phyloP scores from a whole-genome alignment of 2,329 filamentous ascomycete species.

The Fusarium brevicatenulatum region DNA sequence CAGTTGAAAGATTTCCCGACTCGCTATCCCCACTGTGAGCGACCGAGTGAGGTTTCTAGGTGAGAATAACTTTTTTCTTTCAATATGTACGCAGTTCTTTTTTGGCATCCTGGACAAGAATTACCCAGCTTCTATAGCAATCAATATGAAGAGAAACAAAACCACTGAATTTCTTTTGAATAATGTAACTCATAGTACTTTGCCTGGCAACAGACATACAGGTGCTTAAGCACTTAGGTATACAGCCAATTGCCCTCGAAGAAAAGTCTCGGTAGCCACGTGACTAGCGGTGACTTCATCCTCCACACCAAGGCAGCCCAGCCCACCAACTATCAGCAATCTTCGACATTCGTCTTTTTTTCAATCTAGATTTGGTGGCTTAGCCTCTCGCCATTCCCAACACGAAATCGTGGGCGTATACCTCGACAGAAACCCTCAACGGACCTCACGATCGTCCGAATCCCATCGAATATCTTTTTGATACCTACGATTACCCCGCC shows the following conservation, averaged over 20 bases:
- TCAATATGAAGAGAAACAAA: not conserved
- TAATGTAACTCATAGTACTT: not conserved
- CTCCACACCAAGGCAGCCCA: slow-evolving; percentile 41
- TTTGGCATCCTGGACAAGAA: not conserved
- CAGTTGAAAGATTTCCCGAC: slow-evolving; percentile 17
- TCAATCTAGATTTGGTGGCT: slow-evolving; percentile 23
- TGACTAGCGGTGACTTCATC: slow-evolving; percentile 46
- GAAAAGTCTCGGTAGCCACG: slow-evolving; percentile 38
- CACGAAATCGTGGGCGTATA: slow-evolving; percentile 13
- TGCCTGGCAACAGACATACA: not conserved
- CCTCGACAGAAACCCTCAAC: not conserved
- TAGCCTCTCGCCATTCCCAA: slow-evolving; percentile 25
- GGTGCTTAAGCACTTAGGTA: not conserved
- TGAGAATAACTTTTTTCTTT: not conserved
- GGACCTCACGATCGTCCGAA: slow-evolving; percentile 4
- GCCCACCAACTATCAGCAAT: slow-evolving; percentile 45
- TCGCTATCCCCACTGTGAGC: slow-evolving; percentile 11
- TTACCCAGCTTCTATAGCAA: not conserved
- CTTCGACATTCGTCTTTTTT: slow-evolving; percentile 40
- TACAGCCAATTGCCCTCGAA: slow-evolving; percentile 4
- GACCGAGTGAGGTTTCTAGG: not conserved
- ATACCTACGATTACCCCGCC: slow-evolving; percentile 43
- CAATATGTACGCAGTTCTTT: not conserved
- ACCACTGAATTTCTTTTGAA: not conserved
- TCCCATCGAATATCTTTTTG: slow-evolving; percentile 17